Percentiles rank a stretch among this genome's conserved stretches.
These are phyloP conservation scores for Aspergillus incahuasiensis DNA, from an alignment of 495 filamentous ascomycete species.

Conservation along the genomic window DNA sequence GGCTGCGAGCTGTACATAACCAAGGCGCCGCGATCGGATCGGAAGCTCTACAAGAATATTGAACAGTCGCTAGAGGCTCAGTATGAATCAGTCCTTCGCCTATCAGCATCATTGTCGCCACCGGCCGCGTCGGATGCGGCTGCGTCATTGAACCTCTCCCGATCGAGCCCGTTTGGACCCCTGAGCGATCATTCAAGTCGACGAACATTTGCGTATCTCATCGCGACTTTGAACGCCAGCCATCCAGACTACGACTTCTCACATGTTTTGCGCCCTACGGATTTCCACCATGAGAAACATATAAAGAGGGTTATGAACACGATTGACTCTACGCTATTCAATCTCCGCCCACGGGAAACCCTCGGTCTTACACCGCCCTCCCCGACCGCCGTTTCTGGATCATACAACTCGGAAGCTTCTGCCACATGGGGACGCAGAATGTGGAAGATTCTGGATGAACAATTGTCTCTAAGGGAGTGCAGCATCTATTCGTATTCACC, in stretches of 20 bases:
- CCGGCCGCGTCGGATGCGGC: constrained; percentile 55
- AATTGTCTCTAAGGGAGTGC: constrained; percentile 86
- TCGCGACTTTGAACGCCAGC: constrained; percentile 94
- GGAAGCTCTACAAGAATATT: constrained; percentile 94
- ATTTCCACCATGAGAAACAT: constrained; percentile 77
- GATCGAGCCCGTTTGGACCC: constrained; percentile 85
- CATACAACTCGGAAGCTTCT: constrained; percentile 35
- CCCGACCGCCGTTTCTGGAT: constrained; percentile 39
- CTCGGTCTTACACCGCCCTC: constrained; percentile 42
- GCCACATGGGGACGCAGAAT: constrained; percentile 73
- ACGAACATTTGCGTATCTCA: constrained; percentile 90
- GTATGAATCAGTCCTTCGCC: constrained; percentile 77
- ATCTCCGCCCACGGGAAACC: constrained; percentile 63
- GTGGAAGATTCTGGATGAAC: constrained; percentile 86
- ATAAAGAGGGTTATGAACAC: constrained; percentile 73
- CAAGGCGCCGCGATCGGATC: constrained; percentile 89
- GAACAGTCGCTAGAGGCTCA: constrained; percentile 82
- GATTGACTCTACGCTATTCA: constrained; percentile 79
- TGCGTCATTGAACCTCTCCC: constrained; percentile 65
- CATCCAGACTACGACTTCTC: constrained; percentile 98
- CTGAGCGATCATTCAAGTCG: constrained; percentile 82
- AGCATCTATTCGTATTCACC: constrained; percentile 81
- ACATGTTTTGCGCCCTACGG: constrained; percentile 75
- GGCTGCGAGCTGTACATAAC: constrained; percentile 96
- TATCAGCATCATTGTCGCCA: constrained; percentile 76